phyloP scores from a whole-genome alignment of 1,139 yeast species.

The Blastobotrys petasosporus region DNA sequence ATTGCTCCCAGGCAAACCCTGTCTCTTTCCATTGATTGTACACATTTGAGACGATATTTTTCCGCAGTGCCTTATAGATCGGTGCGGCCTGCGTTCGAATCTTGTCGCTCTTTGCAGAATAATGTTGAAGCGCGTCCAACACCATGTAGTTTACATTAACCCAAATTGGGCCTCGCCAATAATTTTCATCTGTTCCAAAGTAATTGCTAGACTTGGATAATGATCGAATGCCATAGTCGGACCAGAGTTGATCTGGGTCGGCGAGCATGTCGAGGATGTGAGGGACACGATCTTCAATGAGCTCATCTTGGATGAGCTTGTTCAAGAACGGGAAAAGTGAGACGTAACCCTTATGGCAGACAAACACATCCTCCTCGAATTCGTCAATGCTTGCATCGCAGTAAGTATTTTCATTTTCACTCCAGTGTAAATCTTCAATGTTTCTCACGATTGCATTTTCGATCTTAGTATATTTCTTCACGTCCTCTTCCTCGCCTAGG shows the following conservation, averaged over 20 bases:
- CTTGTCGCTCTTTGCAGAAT: constrained; percentile 31
- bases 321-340: constrained; percentile 80
- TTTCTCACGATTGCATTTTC: constrained; percentile 56
- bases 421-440: constrained; percentile 77
- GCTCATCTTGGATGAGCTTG: constrained; percentile 48
- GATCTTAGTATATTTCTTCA: constrained; percentile 43
- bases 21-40: constrained; percentile 62
- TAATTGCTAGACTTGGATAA: constrained; percentile 60
- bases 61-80: constrained; percentile 54
- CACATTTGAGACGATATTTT: constrained; percentile 63
- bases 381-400: constrained; percentile 82
- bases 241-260: constrained; percentile 72
- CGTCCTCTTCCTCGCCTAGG: constrained; percentile 57
- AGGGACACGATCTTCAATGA: constrained; percentile 22
- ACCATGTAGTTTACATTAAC: constrained; percentile 80
- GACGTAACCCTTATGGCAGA: constrained; percentile 86
- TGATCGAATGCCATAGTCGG: constrained; percentile 75
- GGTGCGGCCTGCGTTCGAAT: constrained; percentile 38
- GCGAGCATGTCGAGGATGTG: constrained; percentile 50
- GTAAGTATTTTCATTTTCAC: constrained; percentile 54
- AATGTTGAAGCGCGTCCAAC: constrained; percentile 62
- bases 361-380: constrained; percentile 56
- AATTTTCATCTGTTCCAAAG: constrained; percentile 78
- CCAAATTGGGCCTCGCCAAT: constrained; percentile 98
- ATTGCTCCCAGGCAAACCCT: constrained; percentile 90